Percentiles rank a stretch among this genome's conserved stretches.
Conservation (phyloP, 2,329 filamentous ascomycete genomes). For the Phialophora expanda region DNA sequence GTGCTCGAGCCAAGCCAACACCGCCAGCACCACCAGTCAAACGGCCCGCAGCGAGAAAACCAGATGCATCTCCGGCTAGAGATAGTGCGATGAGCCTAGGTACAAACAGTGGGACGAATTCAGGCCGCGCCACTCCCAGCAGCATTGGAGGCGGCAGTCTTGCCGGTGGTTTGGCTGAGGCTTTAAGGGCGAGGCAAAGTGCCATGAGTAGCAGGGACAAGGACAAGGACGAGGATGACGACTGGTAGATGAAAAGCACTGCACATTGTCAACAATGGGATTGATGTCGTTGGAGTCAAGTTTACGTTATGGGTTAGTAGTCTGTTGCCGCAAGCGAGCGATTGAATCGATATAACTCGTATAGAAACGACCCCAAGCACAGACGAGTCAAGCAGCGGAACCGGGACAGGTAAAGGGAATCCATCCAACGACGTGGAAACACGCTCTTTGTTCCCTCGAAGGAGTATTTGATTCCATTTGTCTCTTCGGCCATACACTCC, state of each 20-base stretch:
- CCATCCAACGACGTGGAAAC: too few relatives aligned
- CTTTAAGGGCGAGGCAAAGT: constrained; percentile 75
- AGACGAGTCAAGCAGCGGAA: too few relatives aligned
- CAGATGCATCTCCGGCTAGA: constrained; percentile 65
- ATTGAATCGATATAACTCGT: too few relatives aligned
- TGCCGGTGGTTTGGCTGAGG: constrained; percentile 76
- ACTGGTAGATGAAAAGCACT: constrained; percentile 60
- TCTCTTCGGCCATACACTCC: too few relatives aligned
- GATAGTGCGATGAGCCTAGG: constrained; percentile 63
- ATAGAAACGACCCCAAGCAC: too few relatives aligned
- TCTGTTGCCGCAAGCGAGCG: too few relatives aligned
- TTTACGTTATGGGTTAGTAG: too few relatives aligned
- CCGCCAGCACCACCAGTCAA: constrained; percentile 81
- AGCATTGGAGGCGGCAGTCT: constrained; percentile 63
- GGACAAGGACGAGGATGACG: constrained; percentile 69
- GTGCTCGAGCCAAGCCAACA: constrained; percentile 57
- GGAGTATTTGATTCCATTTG: too few relatives aligned
- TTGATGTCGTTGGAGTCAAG: neutral
- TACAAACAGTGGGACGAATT: constrained; percentile 61
- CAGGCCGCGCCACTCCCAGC: constrained; percentile 72
- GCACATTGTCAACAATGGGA: neutral
- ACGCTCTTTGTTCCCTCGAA: too few relatives aligned
- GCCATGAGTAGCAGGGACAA: constrained; percentile 66
- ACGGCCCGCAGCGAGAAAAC: constrained; percentile 76
- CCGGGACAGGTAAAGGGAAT: too few relatives aligned